Evolutionary conservation across 371 early-diverging fungal genomes (phyloP).

Genomic region (Nematocida displodere): DNA sequence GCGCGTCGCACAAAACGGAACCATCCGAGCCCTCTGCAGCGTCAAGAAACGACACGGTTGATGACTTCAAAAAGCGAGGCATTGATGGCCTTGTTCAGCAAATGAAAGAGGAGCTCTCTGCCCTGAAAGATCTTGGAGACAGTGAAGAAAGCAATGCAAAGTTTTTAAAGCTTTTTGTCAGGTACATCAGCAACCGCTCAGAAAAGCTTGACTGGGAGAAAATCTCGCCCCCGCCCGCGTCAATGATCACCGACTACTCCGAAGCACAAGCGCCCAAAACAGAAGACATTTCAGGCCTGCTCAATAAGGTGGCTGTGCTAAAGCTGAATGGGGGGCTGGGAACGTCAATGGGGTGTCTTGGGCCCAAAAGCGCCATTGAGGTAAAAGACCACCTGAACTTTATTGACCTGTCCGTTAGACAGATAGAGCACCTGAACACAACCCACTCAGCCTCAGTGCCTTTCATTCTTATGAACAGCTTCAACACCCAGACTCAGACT

Average conservation of each 20-base stretch:
- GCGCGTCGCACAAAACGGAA: too few species aligned
- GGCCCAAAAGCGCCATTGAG: conserved; percentile 94
- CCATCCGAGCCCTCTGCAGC: too few species aligned
- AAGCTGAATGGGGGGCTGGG: conserved; percentile 98
- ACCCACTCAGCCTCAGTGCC: conserved; percentile 81
- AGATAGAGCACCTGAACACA: conserved; percentile 88
- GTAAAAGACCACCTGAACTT: conserved; percentile 94
- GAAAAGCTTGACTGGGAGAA: conserved; percentile 63
- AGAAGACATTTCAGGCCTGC: conserved; percentile 52
- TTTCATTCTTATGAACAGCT: conserved; percentile 96
- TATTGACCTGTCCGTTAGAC: conserved; percentile 90
- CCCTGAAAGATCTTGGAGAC: conserved; percentile 33
- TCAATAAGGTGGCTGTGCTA: conserved; percentile 86
- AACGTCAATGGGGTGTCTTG: conserved; percentile 98
- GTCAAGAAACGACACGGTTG: conserved; percentile 30
- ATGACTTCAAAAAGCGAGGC: conserved; percentile 50
- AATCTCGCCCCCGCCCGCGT: conserved; percentile 59
- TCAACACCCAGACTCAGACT: conserved; percentile 95
- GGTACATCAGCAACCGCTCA: conserved; percentile 56
- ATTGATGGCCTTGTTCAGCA: conserved; percentile 42
- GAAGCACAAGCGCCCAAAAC: not conserved
- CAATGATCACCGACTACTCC: conserved; percentile 58
- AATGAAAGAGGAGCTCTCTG: conserved; percentile 57
- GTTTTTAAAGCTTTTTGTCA: conserved; percentile 59
- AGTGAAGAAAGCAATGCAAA: conserved; percentile 51